Evolutionary conservation across 345 rosid genomes (phyloP), one percentile per base, ranked within the genome.

Genomic region (Eutrema heterophyllum): DNA sequence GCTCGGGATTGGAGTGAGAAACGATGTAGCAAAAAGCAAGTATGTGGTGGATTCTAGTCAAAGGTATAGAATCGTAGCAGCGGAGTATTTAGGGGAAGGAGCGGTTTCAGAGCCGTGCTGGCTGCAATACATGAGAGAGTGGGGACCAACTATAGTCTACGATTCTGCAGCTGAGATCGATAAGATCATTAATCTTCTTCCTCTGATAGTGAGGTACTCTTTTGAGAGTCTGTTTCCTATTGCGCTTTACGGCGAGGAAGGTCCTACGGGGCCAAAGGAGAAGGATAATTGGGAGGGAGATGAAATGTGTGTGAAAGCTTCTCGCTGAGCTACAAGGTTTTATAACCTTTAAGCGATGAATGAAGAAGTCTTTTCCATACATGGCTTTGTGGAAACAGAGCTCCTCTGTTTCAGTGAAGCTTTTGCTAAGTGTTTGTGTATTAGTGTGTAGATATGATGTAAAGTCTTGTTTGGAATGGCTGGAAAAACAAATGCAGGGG

Each of bases 251-350:
- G 96, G 98, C 0, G 98, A 93, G 88, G 96, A 90, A 77, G 98
- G 98, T 46, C 98, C 98, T 36, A 88, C 97, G 5, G 98, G 98
- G 39, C 98, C 97, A 4, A 93, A 93, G 81, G 98, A 86, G 83
- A 93, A 93, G 57, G 82, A 87, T 59, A 90, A 93, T 61, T 90
- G 98, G 98, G 45, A 40, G 35, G 97, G 91, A 79, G 97, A 93
- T 79, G 97, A 93, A 75, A 85, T 84, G 51, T 80, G 65, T 62
- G 69, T 74, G 12, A 32, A 64, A 54, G 46, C 54, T 39, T 71
- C 48, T 70, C 0, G 38, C 0, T 56, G n/a, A 56, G 26, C 4
- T 14, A 4, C 24, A 27, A 14, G 27, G 39, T 44, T 29, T 41
- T 44, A 7, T 27, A 62, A 30, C n/a, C 16, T 46, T 6, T 64